Evolutionary conservation across 2,329 filamentous ascomycete species (phyloP).

Genomic region (Ceratocystis destructans): DNA sequence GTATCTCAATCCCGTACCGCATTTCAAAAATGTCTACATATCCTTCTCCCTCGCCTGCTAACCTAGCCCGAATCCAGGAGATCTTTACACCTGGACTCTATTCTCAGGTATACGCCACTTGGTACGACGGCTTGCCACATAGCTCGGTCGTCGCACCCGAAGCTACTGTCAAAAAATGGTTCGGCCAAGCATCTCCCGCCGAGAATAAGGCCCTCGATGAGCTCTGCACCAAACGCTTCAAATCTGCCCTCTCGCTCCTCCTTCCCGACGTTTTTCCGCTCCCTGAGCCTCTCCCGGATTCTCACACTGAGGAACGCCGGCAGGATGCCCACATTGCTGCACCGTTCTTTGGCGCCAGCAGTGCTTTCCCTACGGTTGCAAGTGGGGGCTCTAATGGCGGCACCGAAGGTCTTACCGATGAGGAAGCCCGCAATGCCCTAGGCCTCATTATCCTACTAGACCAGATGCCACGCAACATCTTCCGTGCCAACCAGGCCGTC

Average conservation of each 20-base stretch:
- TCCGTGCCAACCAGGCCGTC: slow-evolving; percentile 35
- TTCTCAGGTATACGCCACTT: slow-evolving; percentile 10
- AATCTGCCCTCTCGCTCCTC: slow-evolving; percentile 2
- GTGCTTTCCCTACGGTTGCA: background rate
- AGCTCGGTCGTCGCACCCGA: background rate
- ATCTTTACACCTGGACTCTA: slow-evolving; percentile 15
- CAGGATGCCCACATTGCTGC: slow-evolving; percentile 11
- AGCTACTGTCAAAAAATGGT: slow-evolving; percentile 15
- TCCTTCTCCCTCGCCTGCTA: background rate
- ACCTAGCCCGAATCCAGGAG: slow-evolving; percentile 3
- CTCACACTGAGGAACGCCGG: slow-evolving; percentile 13
- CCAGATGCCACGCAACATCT: slow-evolving; percentile 49
- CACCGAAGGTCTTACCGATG: slow-evolving; percentile 5
- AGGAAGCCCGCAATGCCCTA: slow-evolving; percentile 29
- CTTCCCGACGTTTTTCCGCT: slow-evolving; percentile 23
- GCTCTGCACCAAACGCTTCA: slow-evolving; percentile 7
- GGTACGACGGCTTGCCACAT: slow-evolving; percentile 17
- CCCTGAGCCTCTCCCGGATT: slow-evolving; percentile 21
- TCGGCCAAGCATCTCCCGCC: slow-evolving; percentile 8
- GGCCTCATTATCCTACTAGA: slow-evolving; percentile 45
- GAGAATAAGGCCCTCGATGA: slow-evolving; percentile 15
- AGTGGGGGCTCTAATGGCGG: background rate
- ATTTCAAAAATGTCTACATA: background rate
- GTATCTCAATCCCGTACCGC: background rate
- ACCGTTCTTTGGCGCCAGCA: slow-evolving; percentile 13